Conservation (phyloP, 2,329 filamentous ascomycete genomes). For the Scolecobasidium constrictum region DNA sequence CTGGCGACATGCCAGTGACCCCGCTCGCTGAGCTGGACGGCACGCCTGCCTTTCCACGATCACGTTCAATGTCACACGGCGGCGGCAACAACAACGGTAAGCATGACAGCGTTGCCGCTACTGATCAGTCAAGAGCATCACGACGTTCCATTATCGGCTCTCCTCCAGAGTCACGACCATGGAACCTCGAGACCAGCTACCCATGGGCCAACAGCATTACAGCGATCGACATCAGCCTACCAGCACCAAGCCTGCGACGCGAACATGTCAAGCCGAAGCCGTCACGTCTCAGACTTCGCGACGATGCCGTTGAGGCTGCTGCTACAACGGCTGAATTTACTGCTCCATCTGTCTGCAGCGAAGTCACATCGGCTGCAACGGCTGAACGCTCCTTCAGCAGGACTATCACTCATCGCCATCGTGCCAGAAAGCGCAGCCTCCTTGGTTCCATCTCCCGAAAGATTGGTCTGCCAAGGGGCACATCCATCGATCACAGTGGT, state of each 20-base stretch:
- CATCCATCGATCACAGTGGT: conserved; percentile 8
- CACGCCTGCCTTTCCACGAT: conserved; percentile 1
- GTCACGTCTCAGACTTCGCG: conserved; percentile 9
- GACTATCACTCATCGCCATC: conserved; percentile 8
- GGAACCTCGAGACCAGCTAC: conserved; percentile 13
- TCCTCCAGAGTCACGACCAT: conserved; percentile 10
- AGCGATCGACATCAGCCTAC: conserved; percentile 12
- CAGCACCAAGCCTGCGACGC: conserved; percentile 11
- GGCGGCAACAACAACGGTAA: neutral
- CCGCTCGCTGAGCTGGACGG: conserved; percentile 12
- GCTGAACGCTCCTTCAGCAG: conserved; percentile 7
- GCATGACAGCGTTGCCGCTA: neutral
- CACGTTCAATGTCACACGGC: conserved; percentile 6
- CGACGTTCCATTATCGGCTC: conserved; percentile 15
- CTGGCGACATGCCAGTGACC: neutral
- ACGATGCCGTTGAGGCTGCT: neutral
- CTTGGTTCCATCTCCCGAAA: conserved; percentile 12
- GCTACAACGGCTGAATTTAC: neutral
- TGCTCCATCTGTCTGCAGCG: neutral
- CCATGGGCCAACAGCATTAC: conserved; percentile 12
- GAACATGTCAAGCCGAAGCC: conserved; percentile 6
- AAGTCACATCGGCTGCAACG: neutral
- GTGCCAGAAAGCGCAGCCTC: conserved; percentile 11
- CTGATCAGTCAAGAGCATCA: conserved; percentile 15
- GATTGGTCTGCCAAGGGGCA: conserved; percentile 7